phyloP scores from a whole-genome alignment of 805 yeast species.

The Teunomyces lycoperdinae region DNA sequence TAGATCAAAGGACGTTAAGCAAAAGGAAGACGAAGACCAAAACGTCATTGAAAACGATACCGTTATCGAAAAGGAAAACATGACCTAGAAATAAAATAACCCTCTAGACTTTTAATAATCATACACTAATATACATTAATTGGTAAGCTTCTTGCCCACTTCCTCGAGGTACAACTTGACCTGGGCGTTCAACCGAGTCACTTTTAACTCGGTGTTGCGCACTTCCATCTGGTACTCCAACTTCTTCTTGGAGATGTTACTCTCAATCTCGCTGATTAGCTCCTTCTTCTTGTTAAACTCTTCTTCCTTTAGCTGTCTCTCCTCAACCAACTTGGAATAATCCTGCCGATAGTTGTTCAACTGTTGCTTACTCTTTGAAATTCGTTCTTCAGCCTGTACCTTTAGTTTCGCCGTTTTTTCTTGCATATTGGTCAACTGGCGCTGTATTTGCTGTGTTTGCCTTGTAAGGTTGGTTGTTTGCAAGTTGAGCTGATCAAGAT shows the following conservation, averaged over 20 bases:
- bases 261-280: constrained; percentile 44
- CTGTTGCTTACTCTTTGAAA: constrained; percentile 38
- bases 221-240: constrained; percentile 51
- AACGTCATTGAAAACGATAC: not conserved
- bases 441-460: constrained; percentile 44
- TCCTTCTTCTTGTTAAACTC: constrained; percentile 48
- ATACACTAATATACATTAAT: constrained; percentile 12
- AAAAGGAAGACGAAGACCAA: constrained; percentile 1
- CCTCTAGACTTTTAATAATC: not conserved
- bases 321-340: constrained; percentile 48
- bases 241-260: constrained; percentile 35
- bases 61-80: not conserved
- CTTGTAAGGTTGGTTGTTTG: constrained; percentile 41
- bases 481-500: constrained; percentile 35
- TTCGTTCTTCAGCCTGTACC: constrained; percentile 45
- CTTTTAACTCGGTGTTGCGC: constrained; percentile 50
- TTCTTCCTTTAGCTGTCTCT: constrained; percentile 46
- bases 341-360: constrained; percentile 44
- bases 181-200: constrained; percentile 54
- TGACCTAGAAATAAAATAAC: not conserved
- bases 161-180: constrained; percentile 52
- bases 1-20: constrained; percentile 9
- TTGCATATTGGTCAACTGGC: constrained; percentile 47
- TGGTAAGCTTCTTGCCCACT: constrained; percentile 38
- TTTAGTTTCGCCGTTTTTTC: constrained; percentile 47